Evolutionary conservation across 768 basidiomycete genomes (phyloP).

Genomic region (Sarcomyxa edulis): DNA sequence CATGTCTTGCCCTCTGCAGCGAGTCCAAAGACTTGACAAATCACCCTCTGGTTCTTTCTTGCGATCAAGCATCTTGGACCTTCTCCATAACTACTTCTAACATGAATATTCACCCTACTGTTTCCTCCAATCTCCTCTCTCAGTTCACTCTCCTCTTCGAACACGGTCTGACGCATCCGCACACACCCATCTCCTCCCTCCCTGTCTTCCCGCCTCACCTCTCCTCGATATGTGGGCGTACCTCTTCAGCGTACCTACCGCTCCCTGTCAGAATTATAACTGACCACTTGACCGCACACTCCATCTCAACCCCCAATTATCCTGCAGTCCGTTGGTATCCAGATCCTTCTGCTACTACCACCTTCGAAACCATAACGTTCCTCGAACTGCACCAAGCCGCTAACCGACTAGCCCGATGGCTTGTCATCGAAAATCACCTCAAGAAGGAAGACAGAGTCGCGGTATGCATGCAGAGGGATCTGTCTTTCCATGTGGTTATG

Average conservation of each 20-base stretch:
- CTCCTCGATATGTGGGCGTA: constrained; percentile 20
- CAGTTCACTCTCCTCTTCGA: constrained; percentile 17
- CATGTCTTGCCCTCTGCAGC: constrained; percentile 20
- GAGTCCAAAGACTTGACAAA: constrained; percentile 10
- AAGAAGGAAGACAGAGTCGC: constrained; percentile 35
- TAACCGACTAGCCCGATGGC: constrained; percentile 38
- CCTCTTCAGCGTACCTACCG: not conserved
- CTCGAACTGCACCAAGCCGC: constrained; percentile 26
- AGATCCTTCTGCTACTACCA: constrained; percentile 9
- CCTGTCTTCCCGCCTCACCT: constrained; percentile 15
- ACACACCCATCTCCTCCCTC: constrained; percentile 5
- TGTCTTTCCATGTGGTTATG: constrained; percentile 35
- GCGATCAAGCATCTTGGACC: constrained; percentile 8
- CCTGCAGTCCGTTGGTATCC: constrained; percentile 26
- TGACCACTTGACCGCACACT: constrained; percentile 22
- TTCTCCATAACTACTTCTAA: constrained; percentile 13
- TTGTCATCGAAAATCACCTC: constrained; percentile 28
- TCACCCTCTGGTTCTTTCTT: constrained; percentile 16
- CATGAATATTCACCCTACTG: constrained; percentile 16
- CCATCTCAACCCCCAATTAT: constrained; percentile 15
- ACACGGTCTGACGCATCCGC: constrained; percentile 11
- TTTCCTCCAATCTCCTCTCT: constrained; percentile 19
- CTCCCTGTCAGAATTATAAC: constrained; percentile 13
- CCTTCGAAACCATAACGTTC: constrained; percentile 28
- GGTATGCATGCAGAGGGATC: constrained; percentile 37